phyloP scores from a whole-genome alignment of 352 stramenopile species.

The Phytopythium oedochilum region DNA sequence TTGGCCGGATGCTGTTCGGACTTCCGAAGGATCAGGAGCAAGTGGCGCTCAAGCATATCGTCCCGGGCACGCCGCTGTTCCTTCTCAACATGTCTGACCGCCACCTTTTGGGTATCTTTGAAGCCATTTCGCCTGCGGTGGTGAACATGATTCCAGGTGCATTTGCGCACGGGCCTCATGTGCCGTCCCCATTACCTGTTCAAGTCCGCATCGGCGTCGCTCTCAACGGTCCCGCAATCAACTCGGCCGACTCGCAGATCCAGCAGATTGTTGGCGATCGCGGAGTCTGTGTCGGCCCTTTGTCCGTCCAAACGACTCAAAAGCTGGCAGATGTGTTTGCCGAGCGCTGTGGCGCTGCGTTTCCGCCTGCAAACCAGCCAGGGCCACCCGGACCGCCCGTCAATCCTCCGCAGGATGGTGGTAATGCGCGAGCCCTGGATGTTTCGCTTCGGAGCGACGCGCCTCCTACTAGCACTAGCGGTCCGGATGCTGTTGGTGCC shows the following conservation, averaged over 20 bases:
- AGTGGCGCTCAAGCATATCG: constrained; percentile 52
- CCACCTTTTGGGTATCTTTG: constrained; percentile 83
- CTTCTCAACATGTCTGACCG: constrained; percentile 82
- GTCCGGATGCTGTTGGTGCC: constrained; percentile 8
- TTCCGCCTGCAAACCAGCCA: constrained; percentile 31
- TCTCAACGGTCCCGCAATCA: constrained; percentile 69
- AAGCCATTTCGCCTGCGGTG: constrained; percentile 68
- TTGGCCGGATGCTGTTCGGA: constrained; percentile 84
- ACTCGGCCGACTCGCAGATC: constrained; percentile 62
- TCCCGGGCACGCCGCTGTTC: constrained; percentile 78
- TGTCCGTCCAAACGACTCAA: constrained; percentile 64
- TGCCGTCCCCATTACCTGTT: constrained; percentile 62
- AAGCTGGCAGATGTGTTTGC: constrained; percentile 68
- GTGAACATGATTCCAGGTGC: constrained; percentile 77
- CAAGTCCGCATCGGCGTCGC: constrained; percentile 69
- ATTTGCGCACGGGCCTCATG: constrained; percentile 52
- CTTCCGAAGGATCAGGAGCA: constrained; percentile 67
- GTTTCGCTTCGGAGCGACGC: not conserved
- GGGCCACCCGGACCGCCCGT: constrained; percentile 13
- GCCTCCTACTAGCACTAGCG: constrained; percentile 6
- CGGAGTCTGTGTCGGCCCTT: constrained; percentile 46
- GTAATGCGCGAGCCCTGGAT: not conserved
- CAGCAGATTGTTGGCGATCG: constrained; percentile 64
- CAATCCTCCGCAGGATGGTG: not conserved
- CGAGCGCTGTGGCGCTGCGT: constrained; percentile 49